Evolutionary conservation across 2,329 filamentous ascomycete species (phyloP).

Genomic region (Hymenoscyphus linearis): DNA sequence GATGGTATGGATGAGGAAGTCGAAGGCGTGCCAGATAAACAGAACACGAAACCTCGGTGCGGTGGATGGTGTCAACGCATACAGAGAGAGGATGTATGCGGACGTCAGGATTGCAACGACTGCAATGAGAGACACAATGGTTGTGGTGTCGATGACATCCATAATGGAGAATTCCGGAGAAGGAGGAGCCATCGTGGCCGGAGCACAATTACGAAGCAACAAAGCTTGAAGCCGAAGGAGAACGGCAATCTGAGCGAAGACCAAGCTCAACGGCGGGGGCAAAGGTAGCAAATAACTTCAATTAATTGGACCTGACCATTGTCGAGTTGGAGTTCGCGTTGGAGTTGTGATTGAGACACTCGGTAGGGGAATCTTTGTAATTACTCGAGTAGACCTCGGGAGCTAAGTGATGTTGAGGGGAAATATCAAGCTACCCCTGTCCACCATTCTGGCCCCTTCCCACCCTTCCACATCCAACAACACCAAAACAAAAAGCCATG

Average conservation of each 20-base stretch:
- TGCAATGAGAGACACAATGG: conserved; percentile 51
- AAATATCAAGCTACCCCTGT: too few relatives aligned
- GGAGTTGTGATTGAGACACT: too few relatives aligned
- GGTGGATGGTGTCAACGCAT: conserved; percentile 32
- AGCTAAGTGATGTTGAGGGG: too few relatives aligned
- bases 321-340: neutral
- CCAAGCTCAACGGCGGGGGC: neutral
- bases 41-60: conserved; percentile 61
- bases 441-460: too few relatives aligned
- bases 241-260: too few relatives aligned
- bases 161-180: conserved; percentile 15
- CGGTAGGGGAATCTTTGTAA: too few relatives aligned
- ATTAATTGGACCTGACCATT: neutral
- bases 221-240: neutral
- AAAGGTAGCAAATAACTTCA: neutral
- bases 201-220: neutral
- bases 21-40: conserved; percentile 93
- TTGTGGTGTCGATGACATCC: conserved; percentile 52
- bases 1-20: conserved; percentile 84
- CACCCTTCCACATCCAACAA: too few relatives aligned
- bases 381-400: too few relatives aligned
- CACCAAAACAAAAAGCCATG: too few relatives aligned
- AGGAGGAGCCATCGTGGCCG: neutral
- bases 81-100: conserved; percentile 46
- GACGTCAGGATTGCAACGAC: conserved; percentile 47